phyloP scores from a whole-genome alignment of 176 grass and related monocot genomes.

The Elymus sibiricus region DNA sequence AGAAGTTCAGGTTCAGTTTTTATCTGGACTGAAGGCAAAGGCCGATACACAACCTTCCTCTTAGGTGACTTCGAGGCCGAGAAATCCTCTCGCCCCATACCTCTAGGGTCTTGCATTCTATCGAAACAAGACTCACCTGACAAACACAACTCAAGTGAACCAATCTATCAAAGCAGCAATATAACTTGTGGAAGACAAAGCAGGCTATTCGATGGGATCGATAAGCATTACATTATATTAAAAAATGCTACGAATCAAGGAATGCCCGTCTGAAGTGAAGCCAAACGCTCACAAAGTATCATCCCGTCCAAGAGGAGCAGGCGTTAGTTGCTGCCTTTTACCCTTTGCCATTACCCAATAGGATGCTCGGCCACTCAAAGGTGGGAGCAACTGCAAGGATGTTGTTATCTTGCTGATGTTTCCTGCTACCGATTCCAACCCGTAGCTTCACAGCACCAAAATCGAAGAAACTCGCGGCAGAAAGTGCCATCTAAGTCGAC shows the following conservation, averaged over 20 bases:
- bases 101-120: constrained; percentile 56
- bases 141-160: constrained; percentile 13
- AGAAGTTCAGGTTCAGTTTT: constrained; percentile 37
- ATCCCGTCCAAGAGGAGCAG: background rate
- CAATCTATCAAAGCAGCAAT: background rate
- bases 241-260: background rate
- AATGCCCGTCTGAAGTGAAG: background rate
- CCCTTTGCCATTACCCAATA: background rate
- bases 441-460: background rate
- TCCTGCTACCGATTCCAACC: background rate
- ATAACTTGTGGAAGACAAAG: background rate
- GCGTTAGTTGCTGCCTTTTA: background rate
- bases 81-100: constrained; percentile 26
- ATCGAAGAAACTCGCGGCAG: background rate
- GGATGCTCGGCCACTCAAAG: background rate
- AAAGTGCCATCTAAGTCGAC: background rate
- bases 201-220: background rate
- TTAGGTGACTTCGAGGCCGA: constrained; percentile 46
- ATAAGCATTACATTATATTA: background rate
- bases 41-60: constrained; percentile 41
- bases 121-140: constrained; percentile 9
- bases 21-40: constrained; percentile 20
- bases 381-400: background rate
- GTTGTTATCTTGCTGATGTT: background rate
- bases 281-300: background rate